Evolutionary conservation across 1,284 basidiomycete genomes (phyloP), one percentile per base, ranked within the genome.

Genomic region (Rhodotorula sp.): DNA sequence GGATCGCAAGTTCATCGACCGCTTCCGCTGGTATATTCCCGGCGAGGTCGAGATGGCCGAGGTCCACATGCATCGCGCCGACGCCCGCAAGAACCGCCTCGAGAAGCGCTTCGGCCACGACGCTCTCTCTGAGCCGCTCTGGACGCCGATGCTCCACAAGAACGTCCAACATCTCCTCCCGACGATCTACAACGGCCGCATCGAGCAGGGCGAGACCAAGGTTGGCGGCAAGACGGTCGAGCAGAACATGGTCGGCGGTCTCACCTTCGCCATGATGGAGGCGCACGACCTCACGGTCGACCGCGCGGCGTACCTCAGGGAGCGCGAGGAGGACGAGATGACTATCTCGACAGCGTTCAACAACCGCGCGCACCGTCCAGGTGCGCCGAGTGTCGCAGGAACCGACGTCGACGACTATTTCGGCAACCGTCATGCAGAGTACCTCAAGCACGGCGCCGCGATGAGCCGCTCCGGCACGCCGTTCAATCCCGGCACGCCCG

Each of bases 61-160:
- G 30, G 88, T 88, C 54, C 86, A 88, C 74, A 82, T 90, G 1
- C 86, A 91, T 78, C 89, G 89, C 11, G 84, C 85, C 7, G 91
- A 93, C 79, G 82, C 84, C 64, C 84, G 84, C 51, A 84, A 87
- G 66, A 85, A 89, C 77, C 85, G 89, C 47, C 84, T 94, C 20
- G 87, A 87, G 81, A 90, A 87, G 78, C 88, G 91, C 29, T 94
- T 93, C 79, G 91, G 90, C 5, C 92, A 94, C 79, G 91, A 91
- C 1, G 87, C 90, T 10, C 82, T 94, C 53, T 86, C 91, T 58
- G 71, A 77, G 51, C 71, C 68, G 55, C 82, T 94, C 39, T 92
- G 90, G 81, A 92, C 90, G 20, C 91, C 90, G 0, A 91, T 92
- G 90, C 81, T 93, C 51, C 91, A 93, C 77, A 88, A 89, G 72